phyloP scores from a whole-genome alignment of 2,329 filamentous ascomycete genomes.

The Gnomoniopsis smithogilvyi region DNA sequence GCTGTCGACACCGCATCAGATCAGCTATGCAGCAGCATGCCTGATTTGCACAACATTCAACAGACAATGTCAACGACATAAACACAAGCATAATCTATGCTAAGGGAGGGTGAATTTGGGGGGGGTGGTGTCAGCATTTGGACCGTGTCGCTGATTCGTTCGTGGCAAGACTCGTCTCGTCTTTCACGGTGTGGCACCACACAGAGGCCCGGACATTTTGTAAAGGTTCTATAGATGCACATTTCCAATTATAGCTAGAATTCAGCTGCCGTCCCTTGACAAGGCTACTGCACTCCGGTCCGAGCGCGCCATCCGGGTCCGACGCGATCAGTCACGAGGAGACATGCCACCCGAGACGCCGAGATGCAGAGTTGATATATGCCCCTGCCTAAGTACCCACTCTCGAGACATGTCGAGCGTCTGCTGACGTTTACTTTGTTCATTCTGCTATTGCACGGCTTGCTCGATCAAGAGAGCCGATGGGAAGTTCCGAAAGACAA shows the following conservation, averaged over 20 bases:
- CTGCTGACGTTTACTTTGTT: no score
- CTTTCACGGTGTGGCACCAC: neutral
- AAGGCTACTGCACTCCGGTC: neutral
- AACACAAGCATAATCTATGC: neutral
- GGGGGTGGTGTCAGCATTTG: neutral
- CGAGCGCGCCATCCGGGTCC: neutral
- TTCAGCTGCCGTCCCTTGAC: neutral
- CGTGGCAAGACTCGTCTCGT: neutral
- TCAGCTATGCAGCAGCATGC: neutral
- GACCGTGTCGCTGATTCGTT: neutral
- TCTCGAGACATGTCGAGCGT: no score
- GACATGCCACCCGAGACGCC: no score
- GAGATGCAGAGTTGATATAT: neutral
- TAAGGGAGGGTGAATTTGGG: neutral
- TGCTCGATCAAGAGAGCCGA: neutral
- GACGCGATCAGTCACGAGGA: no score
- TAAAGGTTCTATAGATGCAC: no score
- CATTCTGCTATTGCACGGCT: neutral
- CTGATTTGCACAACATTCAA: neutral
- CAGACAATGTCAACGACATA: neutral
- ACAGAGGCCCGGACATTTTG: neutral
- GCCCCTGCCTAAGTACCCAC: no score
- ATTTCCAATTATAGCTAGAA: neutral
- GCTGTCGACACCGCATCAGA: neutral
- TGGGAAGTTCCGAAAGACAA: neutral